Evolutionary conservation across 108 stramenopile genomes (phyloP), one percentile per base, ranked within the genome.

Genomic region (Skeletonema costatum): DNA sequence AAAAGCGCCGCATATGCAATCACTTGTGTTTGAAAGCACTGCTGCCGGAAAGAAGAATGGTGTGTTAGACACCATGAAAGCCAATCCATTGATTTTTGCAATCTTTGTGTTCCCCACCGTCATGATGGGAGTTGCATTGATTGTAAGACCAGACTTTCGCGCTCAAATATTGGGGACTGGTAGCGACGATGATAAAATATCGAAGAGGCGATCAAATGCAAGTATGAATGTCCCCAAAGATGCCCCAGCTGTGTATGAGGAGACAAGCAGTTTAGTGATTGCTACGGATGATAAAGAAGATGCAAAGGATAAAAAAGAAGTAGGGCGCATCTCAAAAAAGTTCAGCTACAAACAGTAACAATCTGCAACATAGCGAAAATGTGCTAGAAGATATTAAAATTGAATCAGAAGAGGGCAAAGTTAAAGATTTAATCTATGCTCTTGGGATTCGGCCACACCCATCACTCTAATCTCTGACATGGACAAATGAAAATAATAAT

Each of bases 371-470:
- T 1, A 46, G 0, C 3, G 66, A 8, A 9, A 31, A 2, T 21
- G 30, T 9, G 6, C 9, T 29, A 9, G 3, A 9, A 66, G 46
- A 48, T 3, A 21, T 2, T 30, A 4, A 2, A 0, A 44, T 12
- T 25, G 46, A 14, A 67, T n/a, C 17, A 17, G 13, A 67, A 29
- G 36, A 13, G 25, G 65, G 56, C 21, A n/a, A 44, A 66, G 19
- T 32, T 2, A 56, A 30, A 31, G 74, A 75, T 66, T 48, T 75
- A 10, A 75, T 75, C 59, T 75, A 60, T 75, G 65, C 64, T 60
- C 63, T 75, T 59, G 74, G 74, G 10, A 36, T 75, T 41, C 33
- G 74, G n/a, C 56, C 64, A 1, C 74, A 75, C 60, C 68, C 61
- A 21, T 78, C 77, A 30, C 44, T 46, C 16, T 46, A n/a, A 46